A percentile compares a stretch with the other conserved stretches of the same genome.
Conservation (phyloP, 768 basidiomycete genomes). For the Melanogaster broomeanus region DNA sequence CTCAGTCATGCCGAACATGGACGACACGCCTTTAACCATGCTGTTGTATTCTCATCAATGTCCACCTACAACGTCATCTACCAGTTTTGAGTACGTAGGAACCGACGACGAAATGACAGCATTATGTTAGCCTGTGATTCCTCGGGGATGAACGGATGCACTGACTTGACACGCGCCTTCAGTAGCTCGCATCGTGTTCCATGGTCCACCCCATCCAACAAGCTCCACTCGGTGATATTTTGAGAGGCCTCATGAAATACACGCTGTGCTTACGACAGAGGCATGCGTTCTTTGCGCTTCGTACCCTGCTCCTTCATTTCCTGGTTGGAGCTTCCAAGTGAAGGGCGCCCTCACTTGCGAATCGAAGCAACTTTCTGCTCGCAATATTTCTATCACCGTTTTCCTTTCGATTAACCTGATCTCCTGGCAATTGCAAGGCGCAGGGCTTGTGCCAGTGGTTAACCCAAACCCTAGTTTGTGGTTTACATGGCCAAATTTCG, state of each 20-base stretch:
- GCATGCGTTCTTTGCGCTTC: slow-evolving; percentile 16
- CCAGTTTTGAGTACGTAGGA: neutral
- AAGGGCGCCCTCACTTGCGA: neutral
- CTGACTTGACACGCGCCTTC: neutral
- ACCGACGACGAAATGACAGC: neutral
- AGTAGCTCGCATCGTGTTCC: slow-evolving; percentile 4
- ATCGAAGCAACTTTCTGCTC: neutral
- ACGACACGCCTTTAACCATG: neutral
- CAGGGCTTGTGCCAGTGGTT: too few species aligned
- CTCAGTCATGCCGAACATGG: neutral
- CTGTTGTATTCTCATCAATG: neutral
- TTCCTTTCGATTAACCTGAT: neutral
- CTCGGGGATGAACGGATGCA: slow-evolving; percentile 2
- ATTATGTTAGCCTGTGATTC: neutral
- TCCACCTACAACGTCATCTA: neutral
- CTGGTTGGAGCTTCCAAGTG: neutral
- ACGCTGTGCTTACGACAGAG: slow-evolving; percentile 8
- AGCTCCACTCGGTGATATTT: neutral
- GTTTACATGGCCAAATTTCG: slow-evolving; percentile 9
- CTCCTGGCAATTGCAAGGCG: neutral
- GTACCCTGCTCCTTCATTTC: slow-evolving; percentile 10
- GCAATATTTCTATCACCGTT: neutral
- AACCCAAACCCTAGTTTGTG: slow-evolving; percentile 21
- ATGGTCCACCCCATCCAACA: neutral
- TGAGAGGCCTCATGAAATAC: slow-evolving; percentile 20